Conservation (phyloP, 306 rosid species). For the Hippophae rhamnoides region DNA sequence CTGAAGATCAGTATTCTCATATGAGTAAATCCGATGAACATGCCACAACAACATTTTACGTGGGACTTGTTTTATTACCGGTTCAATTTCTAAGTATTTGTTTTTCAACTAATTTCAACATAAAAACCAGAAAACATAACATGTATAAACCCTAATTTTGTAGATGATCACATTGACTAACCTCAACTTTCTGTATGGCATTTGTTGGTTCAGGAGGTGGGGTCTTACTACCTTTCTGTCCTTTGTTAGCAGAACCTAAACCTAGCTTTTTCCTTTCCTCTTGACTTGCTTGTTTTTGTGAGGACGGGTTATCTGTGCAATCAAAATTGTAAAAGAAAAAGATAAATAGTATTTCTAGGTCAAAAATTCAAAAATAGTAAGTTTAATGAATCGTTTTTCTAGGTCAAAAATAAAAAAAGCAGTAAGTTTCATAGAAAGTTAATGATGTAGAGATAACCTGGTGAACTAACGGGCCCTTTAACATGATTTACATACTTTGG, state of each 20-base stretch:
- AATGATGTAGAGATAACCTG: slow-evolving; percentile 55
- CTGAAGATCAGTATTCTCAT: slow-evolving; percentile 24
- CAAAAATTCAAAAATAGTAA: not conserved
- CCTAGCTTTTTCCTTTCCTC: slow-evolving; percentile 65
- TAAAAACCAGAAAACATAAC: too few relatives aligned
- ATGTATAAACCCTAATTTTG: too few relatives aligned
- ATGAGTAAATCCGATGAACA: slow-evolving; percentile 9
- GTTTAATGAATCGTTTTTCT: slow-evolving; percentile 3
- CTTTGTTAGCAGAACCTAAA: slow-evolving; percentile 42
- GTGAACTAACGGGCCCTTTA: slow-evolving; percentile 59
- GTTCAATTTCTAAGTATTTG: too few relatives aligned
- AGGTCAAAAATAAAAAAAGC: not conserved
- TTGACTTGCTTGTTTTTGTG: slow-evolving; percentile 21
- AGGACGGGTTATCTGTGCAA: slow-evolving; percentile 40
- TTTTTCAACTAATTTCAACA: too few relatives aligned
- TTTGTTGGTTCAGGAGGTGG: slow-evolving; percentile 46
- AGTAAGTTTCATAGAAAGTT: slow-evolving; percentile 1
- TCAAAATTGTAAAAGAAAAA: slow-evolving; percentile 12
- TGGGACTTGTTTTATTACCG: too few relatives aligned
- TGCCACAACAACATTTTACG: not conserved
- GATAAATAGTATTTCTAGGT: not conserved
- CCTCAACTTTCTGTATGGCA: slow-evolving; percentile 59
- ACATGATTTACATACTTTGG: slow-evolving; percentile 63
- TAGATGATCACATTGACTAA: slow-evolving; percentile 4
- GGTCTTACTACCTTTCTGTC: slow-evolving; percentile 39